Evolutionary conservation across 345 rosid species (phyloP), one percentile per base, ranked within the genome.

Genomic region (Euphorbia tirucalli): DNA sequence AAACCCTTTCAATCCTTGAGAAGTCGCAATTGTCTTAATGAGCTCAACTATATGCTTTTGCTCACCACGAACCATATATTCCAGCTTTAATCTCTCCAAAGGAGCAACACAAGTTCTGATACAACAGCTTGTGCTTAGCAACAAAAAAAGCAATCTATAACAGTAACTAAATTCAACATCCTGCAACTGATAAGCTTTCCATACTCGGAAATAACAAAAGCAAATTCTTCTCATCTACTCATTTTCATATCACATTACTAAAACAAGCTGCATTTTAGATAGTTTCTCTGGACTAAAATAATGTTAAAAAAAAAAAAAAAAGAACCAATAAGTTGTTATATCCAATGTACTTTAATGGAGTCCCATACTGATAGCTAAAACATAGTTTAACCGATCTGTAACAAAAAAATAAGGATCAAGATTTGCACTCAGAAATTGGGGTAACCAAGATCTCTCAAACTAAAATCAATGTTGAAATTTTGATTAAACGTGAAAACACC

Each of bases 61-160:
- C 71, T 86, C 94, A 24, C 94, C 90, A 0, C 95, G 88, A 19
- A 90, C 82, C 16, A 90, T 90, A 71, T 90, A 90, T 52, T 90
- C 95, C 76, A 90, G 87, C 83, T 90, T 90, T 80, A 90, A 79
- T 85, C 95, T 74, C 80, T 87, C 95, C 43, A 90, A 83, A 0
- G 92, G 95, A 39, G 95, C 95, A 66, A 90, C 89, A 71, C 82
- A 86, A 71, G 95, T 90, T 86, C 92, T 87, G 83, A 19, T 44
- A 65, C 74, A 66, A 61, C 48, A 62, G 25, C 9, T 63, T 61
- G 72, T 63, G 37, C 54, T 66, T 31, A 70, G 52, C 39, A 68
- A 69, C 18, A 54, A 7, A 52, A 22, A 14, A 44, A 68, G 28
- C 30, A 63, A 31, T 24, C 37, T 49, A 31, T 28, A 15, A 61